Base-by-base conservation (phyloP, 2,329 filamentous ascomycete species). In the Monilinia vaccinii-corymbosi region DNA sequence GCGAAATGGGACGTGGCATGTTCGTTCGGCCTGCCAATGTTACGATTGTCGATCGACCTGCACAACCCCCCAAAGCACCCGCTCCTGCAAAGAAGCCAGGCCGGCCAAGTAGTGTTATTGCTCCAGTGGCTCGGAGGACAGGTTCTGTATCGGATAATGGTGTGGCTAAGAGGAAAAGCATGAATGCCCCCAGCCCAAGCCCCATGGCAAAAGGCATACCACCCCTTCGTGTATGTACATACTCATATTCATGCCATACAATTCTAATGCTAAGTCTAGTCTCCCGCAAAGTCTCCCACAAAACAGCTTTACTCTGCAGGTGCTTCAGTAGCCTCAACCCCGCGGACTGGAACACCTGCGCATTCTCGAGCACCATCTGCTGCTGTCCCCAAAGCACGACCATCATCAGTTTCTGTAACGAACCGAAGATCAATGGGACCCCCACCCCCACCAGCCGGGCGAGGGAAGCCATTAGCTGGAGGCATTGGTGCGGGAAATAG, bases 21-120 rank as follows among this genome's bases (percentile, higher is more conserved):
- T 97, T 99, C 70, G 82, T 97, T 59, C 83, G 89, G 64, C 86
- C 90, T 34, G 76, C 81, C 58, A 86, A 86, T 61, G 78, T 94
- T 53, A 81, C 79, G 14, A 77, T 85, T 64, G 73, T 87, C 57
- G 78, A 79, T 51, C 76, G 83, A 59, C 71, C 76, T 34, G 71
- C 79, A 11, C 72, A 77, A 25, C 76, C 73, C 62, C 58, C 67
- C 16, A 62, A 63, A 50, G 68, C 67, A 42, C 66, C 71, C 58
- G 65, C 68, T 28, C 69, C 69, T 64, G 67, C 65, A 32, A 70
- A 71, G 66, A 75, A 70, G 67, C 67, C 62, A 51, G 61, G 64
- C 21, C 70, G 71, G 40, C 80, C 82, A 10, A 79, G 73, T 68
- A 84, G 81, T 69, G 68, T 77, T 36, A 60, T 59, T 64, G 70